Evolutionary conservation across 1,284 basidiomycete genomes (phyloP).

Genomic region (Ustilago shanxiensis): DNA sequence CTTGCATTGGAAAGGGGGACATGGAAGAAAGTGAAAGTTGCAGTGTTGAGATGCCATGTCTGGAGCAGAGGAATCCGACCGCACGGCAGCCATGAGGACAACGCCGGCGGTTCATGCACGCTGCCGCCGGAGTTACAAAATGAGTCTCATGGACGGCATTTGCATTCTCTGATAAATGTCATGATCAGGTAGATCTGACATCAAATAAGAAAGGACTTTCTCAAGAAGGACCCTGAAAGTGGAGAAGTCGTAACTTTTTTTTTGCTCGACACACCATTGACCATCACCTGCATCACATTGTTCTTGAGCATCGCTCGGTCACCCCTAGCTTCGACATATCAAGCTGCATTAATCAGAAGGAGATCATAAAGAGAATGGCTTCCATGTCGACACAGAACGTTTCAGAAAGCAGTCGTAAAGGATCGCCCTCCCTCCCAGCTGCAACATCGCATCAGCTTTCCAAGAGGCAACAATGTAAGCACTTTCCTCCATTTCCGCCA

Average conservation of each 20-base stretch:
- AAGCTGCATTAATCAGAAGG: too few relatives aligned
- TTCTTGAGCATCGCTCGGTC: background rate
- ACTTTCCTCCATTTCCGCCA: background rate
- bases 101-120: background rate
- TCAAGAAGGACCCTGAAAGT: constrained; percentile 4
- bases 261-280: background rate
- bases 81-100: background rate
- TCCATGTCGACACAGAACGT: constrained; percentile 9
- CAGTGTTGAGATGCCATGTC: too few relatives aligned
- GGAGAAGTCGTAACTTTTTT: background rate
- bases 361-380: constrained; percentile 4
- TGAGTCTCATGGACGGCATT: background rate
- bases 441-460: constrained; percentile 35
- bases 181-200: too few relatives aligned
- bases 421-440: constrained; percentile 4
- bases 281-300: background rate
- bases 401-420: background rate
- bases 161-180: too few relatives aligned
- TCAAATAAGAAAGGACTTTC: background rate
- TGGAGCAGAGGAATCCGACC: too few relatives aligned
- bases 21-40: too few relatives aligned
- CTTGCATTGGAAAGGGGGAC: background rate
- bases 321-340: background rate
- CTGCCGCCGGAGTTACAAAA: background rate
- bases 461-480: constrained; percentile 43